Percentiles rank a stretch among this genome's conserved stretches.
phyloP scores from a whole-genome alignment of 2,329 filamentous ascomycete genomes.

The Colletotrichum endophyticum region DNA sequence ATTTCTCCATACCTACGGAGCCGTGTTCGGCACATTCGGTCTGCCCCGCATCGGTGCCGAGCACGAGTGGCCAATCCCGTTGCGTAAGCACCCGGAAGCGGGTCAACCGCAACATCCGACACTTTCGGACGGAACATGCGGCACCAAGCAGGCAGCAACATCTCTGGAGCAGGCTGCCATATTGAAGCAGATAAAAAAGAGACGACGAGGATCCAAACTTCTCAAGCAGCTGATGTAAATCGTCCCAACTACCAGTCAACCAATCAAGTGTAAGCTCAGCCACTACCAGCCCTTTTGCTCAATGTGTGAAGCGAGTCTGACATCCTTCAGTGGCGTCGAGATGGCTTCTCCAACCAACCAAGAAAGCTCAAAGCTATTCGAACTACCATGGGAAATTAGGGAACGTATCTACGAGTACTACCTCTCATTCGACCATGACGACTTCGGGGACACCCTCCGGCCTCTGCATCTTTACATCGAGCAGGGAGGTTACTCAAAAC shows the following conservation, averaged over 20 bases:
- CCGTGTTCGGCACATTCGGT: neutral
- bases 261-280: neutral
- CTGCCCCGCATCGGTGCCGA: neutral
- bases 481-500: constrained; percentile 2
- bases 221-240: no score
- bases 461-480: constrained; percentile 16
- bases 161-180: neutral
- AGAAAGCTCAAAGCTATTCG: neutral
- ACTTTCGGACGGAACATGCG: neutral
- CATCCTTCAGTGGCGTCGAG: neutral
- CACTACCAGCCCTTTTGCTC: neutral
- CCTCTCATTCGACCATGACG: constrained; percentile 2
- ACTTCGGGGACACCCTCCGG: constrained; percentile 12
- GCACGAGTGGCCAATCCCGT: neutral
- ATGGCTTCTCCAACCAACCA: neutral
- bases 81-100: neutral
- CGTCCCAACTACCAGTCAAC: neutral
- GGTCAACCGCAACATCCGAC: constrained; percentile 1
- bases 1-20: neutral
- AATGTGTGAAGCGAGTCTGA: neutral
- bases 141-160: constrained; percentile 2
- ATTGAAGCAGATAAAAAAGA: neutral
- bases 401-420: constrained; percentile 16
- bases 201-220: neutral
- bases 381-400: constrained; percentile 6